Evolutionary conservation across 768 basidiomycete genomes (phyloP).

Genomic region (Hortiboletus flavorubellus): DNA sequence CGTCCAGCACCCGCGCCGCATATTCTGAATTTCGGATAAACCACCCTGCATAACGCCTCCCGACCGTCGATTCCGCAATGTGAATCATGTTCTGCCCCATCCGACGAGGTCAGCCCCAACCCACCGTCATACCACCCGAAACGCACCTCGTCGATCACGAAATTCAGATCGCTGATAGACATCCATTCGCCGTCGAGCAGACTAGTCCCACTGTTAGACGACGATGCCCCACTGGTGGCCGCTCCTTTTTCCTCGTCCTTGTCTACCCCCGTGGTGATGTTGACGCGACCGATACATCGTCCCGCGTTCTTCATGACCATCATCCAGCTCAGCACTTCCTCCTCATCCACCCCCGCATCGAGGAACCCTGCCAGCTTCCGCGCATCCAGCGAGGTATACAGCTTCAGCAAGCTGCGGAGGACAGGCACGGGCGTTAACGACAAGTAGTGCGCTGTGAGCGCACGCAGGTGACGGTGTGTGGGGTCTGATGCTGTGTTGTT

Average conservation of each 20-base stretch:
- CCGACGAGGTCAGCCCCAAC: background rate
- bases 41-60: slow-evolving; percentile 92
- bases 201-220: slow-evolving; percentile 35
- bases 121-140: background rate
- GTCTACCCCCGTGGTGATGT: slow-evolving; percentile 41
- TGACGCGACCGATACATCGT: slow-evolving; percentile 55
- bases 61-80: slow-evolving; percentile 92
- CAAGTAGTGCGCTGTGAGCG: slow-evolving; percentile 81
- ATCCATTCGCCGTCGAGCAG: slow-evolving; percentile 84
- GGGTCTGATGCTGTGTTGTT: slow-evolving; percentile 49
- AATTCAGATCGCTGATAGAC: slow-evolving; percentile 91
- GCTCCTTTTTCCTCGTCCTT: slow-evolving; percentile 32
- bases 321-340: slow-evolving; percentile 93
- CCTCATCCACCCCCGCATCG: slow-evolving; percentile 72
- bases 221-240: slow-evolving; percentile 11
- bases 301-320: slow-evolving; percentile 94
- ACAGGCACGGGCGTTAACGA: slow-evolving; percentile 79
- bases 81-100: slow-evolving; percentile 85
- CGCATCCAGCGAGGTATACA: slow-evolving; percentile 92
- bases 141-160: slow-evolving; percentile 88
- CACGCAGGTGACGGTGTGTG: slow-evolving; percentile 75
- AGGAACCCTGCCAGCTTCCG: slow-evolving; percentile 90
- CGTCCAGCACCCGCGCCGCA: slow-evolving; percentile 82
- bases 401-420: slow-evolving; percentile 86
- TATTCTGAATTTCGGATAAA: slow-evolving; percentile 96